Conservation (phyloP, 163 green algal genomes). For the Smithsoniella earleae region DNA sequence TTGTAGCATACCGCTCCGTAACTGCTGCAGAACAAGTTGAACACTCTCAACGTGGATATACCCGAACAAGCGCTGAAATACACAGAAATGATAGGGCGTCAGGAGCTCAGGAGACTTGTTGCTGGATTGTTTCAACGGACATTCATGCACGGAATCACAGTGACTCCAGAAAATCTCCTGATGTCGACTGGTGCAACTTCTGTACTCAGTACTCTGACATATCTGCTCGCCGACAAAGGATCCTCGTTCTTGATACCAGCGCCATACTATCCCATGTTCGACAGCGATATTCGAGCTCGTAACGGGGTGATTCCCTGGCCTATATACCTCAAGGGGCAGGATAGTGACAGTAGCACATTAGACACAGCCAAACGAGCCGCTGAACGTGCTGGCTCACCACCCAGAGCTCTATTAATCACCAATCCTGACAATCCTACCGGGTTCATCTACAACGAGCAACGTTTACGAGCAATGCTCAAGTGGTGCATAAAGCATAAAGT, state of each 20-base stretch:
- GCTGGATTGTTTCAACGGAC: not conserved
- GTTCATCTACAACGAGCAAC: not conserved
- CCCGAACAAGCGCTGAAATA: too few species aligned
- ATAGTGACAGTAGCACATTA: constrained; percentile 20
- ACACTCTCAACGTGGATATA: too few species aligned
- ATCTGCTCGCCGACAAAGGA: not conserved
- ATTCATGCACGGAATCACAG: not conserved
- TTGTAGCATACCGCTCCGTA: too few species aligned
- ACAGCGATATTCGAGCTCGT: constrained; percentile 68
- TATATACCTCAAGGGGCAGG: constrained; percentile 31
- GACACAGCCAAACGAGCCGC: constrained; percentile 37
- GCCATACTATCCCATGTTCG: constrained; percentile 89
- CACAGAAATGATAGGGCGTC: not conserved
- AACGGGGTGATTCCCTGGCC: constrained; percentile 28
- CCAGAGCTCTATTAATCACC: constrained; percentile 60
- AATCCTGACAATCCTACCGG: constrained; percentile 81
- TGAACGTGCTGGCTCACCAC: constrained; percentile 32
- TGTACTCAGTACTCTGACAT: not conserved
- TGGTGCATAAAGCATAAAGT: not conserved
- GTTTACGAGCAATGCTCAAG: not conserved
- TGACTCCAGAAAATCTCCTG: not conserved
- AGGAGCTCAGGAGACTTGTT: not conserved
- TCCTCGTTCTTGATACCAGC: constrained; percentile 56
- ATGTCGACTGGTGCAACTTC: not conserved
- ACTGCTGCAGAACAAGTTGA: too few species aligned